Evolutionary conservation across 805 yeast species (phyloP).

Genomic region (Candida xiaguanensis): DNA sequence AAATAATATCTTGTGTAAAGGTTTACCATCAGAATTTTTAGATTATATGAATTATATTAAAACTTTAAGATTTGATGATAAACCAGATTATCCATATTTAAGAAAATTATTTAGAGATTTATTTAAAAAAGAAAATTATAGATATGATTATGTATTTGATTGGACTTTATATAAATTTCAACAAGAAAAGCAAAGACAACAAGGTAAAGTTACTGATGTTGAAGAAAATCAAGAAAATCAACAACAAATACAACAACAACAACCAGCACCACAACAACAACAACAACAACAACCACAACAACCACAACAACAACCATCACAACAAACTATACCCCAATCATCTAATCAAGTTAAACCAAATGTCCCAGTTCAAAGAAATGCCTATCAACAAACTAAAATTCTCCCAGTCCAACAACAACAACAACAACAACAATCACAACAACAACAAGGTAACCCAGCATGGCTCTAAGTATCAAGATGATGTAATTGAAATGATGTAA

Average conservation of each 20-base stretch:
- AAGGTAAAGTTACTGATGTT: constrained; percentile 28
- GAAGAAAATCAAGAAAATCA: constrained; percentile 15
- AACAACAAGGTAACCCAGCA: constrained; percentile 16
- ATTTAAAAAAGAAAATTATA: constrained; percentile 81
- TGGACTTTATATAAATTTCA: constrained; percentile 89
- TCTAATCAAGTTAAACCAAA: constrained; percentile 7
- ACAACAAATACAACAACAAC: constrained; percentile 15
- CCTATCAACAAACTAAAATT: background rate
- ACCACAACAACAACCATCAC: constrained; percentile 6
- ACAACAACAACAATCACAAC: constrained; percentile 12
- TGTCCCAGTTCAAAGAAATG: background rate
- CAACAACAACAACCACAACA: constrained; percentile 10
- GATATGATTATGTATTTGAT: constrained; percentile 92
- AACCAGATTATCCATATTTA: constrained; percentile 88
- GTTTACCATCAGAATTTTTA: constrained; percentile 86
- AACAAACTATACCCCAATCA: constrained; percentile 10
- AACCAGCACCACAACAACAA: constrained; percentile 17
- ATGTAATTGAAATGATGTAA: background rate
- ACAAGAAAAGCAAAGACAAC: constrained; percentile 52
- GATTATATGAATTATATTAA: constrained; percentile 86
- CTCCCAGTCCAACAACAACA: too few species aligned
- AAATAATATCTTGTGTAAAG: constrained; percentile 80
- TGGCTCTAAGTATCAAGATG: constrained; percentile 13
- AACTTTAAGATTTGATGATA: constrained; percentile 89
- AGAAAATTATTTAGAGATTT: constrained; percentile 88